Percentiles rank a stretch among this genome's conserved stretches.
Conservation (phyloP, 495 filamentous ascomycete genomes). For the Aspergillus egyptiacus region DNA sequence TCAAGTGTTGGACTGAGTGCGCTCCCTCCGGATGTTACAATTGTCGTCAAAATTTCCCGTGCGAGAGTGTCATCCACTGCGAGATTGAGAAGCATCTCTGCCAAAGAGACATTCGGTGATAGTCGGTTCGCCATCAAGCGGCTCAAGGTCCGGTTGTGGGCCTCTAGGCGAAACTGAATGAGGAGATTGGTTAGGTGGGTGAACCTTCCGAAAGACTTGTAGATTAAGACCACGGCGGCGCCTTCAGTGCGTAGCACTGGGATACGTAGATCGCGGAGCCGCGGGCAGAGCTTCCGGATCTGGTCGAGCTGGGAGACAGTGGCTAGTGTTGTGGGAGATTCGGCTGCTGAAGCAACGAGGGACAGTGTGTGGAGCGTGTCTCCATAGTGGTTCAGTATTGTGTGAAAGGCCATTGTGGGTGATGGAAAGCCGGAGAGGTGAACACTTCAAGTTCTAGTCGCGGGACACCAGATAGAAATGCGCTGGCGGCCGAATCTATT, state of each 20-base stretch:
- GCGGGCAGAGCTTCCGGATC: neutral
- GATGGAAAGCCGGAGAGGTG: neutral
- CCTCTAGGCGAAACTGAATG: neutral
- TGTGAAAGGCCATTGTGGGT: neutral
- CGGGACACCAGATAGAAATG: neutral
- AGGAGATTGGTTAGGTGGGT: neutral
- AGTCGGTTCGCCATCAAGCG: neutral
- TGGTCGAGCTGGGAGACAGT: neutral
- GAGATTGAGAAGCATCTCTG: neutral
- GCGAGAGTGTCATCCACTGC: neutral
- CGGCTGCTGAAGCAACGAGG: neutral
- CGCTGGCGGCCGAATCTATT: neutral
- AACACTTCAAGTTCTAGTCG: neutral
- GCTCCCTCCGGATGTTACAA: neutral
- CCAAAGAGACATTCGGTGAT: neutral
- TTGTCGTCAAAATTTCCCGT: neutral
- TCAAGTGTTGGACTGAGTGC: neutral
- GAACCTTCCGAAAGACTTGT: neutral
- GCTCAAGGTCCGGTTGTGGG: neutral
- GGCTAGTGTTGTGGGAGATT: neutral
- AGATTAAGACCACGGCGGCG: neutral
- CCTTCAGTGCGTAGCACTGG: neutral
- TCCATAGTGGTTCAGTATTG: neutral
- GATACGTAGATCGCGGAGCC: neutral
- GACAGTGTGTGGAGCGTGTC: neutral